Evolutionary conservation across 768 basidiomycete species (phyloP), one percentile per base, ranked within the genome.

Genomic region (Suillus variegatus): DNA sequence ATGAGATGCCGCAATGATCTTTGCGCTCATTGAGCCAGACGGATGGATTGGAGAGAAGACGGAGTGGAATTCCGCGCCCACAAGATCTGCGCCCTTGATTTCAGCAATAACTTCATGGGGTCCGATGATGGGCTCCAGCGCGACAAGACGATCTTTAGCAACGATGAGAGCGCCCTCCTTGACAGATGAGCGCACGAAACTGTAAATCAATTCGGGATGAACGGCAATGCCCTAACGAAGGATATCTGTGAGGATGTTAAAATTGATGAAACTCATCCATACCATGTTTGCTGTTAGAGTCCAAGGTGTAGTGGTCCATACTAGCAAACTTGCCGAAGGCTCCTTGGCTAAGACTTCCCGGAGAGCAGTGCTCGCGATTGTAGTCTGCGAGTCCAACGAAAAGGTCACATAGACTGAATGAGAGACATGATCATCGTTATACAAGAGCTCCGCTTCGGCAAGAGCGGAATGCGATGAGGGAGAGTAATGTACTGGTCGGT

Each of bases 271-370:
- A 67, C 20, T 28, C 8, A 66, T 14, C 52, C 84, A 49, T 69
- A 95, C 95, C 92, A 95, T 94, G 72, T 99, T 99, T 2, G 94
- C 93, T 6, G 93, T 94, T 56, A 99, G 79, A 5, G 94, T 99
- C 97, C 97, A 99, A 1, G 97, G 93, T 0, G 97, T 99, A 4
- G 97, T 99, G 3, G 97, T 99, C 97, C 97, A 99, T 5, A 97
- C 91, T 20, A 95, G 80, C 12, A 97, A 70, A 36, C 83, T 82
- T 13, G 89, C 76, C 2, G 76, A 60, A 60, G 57, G 74, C 58
- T 71, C 20, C 68, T 74, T 73, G 2, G 72, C 68, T 8, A 84
- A 61, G 18, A 82, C 65, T 18, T 78, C 64, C 28, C 74, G 77
- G 55, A 84, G 70, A 32, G 64, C 41, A 6, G 66, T 63, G 16